These are phyloP conservation scores for Botrytis byssoidea DNA, from an alignment of 2,329 filamentous ascomycete species.

Conservation along the genomic window DNA sequence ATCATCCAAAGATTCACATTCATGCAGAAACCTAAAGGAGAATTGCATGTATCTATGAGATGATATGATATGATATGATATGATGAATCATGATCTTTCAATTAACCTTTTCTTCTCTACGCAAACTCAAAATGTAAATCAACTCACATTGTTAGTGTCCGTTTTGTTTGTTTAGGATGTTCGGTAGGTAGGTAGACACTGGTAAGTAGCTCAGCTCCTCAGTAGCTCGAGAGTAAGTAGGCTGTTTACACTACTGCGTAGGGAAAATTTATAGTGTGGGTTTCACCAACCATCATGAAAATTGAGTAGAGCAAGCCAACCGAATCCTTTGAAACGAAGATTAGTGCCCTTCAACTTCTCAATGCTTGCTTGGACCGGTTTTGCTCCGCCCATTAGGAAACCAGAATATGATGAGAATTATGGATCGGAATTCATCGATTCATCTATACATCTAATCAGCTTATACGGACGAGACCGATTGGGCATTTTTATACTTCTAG, in stretches of 20 bases:
- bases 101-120: not conserved
- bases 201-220: too few relatives aligned
- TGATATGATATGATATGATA: not conserved
- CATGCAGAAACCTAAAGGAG: not conserved
- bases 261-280: not conserved
- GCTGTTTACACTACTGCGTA: not conserved
- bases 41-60: not conserved
- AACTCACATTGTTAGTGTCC: not conserved
- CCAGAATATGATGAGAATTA: not conserved
- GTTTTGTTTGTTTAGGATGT: not conserved
- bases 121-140: not conserved
- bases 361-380: constrained; percentile 7
- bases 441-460: not conserved
- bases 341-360: constrained; percentile 11
- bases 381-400: not conserved
- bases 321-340: constrained; percentile 10
- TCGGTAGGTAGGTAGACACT: not conserved
- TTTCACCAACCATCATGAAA: constrained; percentile 3
- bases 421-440: not conserved
- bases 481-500: not conserved
- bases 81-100: not conserved
- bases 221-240: not conserved
- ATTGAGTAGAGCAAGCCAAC: constrained; percentile 2
- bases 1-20: not conserved
- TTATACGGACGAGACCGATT: not conserved